Evolutionary conservation across 208 protist genomes (phyloP).

Genomic region (Vickermania ingenoplastis): DNA sequence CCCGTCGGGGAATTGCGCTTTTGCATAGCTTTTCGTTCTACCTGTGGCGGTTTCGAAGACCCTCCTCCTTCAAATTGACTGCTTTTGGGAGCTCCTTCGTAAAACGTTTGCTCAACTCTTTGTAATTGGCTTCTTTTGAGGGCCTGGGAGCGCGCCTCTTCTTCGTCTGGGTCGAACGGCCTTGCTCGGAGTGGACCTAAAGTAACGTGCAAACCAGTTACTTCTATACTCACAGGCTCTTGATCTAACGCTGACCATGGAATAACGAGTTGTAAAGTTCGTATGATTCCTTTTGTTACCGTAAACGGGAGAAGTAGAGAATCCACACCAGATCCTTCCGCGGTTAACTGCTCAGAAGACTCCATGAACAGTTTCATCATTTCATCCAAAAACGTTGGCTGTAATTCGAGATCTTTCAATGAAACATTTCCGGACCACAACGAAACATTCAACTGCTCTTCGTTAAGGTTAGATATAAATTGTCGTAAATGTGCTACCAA

Average conservation of each 20-base stretch:
- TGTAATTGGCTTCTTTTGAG: slow-evolving; percentile 54
- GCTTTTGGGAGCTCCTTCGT: neutral
- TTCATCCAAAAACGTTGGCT: slow-evolving; percentile 45
- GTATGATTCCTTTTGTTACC: slow-evolving; percentile 58
- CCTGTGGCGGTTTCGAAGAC: no score
- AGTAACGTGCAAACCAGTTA: slow-evolving; percentile 59
- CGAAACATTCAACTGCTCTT: slow-evolving; percentile 63
- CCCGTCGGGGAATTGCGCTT: no score
- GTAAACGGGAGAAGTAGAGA: slow-evolving; percentile 64
- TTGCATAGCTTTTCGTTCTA: no score
- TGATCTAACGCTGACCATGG: slow-evolving; percentile 68
- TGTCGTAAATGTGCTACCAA: slow-evolving; percentile 50
- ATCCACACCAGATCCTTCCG: slow-evolving; percentile 13
- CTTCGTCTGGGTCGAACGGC: slow-evolving; percentile 38
- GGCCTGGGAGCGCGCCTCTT: slow-evolving; percentile 29
- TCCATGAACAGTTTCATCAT: slow-evolving; percentile 20
- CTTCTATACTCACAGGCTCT: slow-evolving; percentile 50
- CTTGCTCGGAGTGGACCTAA: slow-evolving; percentile 50
- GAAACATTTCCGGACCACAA: slow-evolving; percentile 74
- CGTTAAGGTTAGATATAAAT: slow-evolving; percentile 68
- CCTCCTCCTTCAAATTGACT: neutral
- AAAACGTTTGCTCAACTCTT: slow-evolving; percentile 40
- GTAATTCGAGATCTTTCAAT: slow-evolving; percentile 58
- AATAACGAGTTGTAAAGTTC: slow-evolving; percentile 43
- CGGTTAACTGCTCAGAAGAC: neutral